Conservation (phyloP, 176 grass and related monocot genomes). For the Carex myosuroides region DNA sequence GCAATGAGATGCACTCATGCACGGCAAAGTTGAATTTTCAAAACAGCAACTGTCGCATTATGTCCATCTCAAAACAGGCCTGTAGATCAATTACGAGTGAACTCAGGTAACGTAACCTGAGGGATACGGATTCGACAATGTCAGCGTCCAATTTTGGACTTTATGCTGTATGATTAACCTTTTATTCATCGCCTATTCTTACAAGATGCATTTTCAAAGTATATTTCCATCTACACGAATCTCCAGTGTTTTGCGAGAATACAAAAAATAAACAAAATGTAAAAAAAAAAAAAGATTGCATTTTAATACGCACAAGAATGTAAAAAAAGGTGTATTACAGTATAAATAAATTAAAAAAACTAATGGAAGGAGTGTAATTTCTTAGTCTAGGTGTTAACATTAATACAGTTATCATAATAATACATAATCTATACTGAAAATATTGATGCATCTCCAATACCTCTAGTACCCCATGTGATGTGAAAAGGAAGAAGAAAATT, state of each 20-base stretch:
- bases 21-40: too few relatives aligned
- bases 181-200: too few relatives aligned
- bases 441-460: constrained; percentile 7
- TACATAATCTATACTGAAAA: constrained; percentile 6
- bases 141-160: too few relatives aligned
- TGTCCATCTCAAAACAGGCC: too few relatives aligned
- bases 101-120: too few relatives aligned
- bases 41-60: too few relatives aligned
- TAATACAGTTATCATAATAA: neutral
- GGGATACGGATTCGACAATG: too few relatives aligned
- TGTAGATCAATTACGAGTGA: too few relatives aligned
- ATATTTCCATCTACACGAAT: neutral
- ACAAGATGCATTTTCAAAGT: too few relatives aligned
- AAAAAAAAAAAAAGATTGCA: neutral
- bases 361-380: neutral
- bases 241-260: neutral
- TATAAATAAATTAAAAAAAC: neutral
- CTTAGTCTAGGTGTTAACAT: constrained; percentile 2
- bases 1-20: too few relatives aligned
- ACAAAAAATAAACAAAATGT: neutral
- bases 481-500: neutral
- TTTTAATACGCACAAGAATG: neutral
- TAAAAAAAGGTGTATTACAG: neutral
- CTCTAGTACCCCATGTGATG: neutral
- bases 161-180: too few relatives aligned